Evolutionary conservation across 805 yeast species (phyloP), one percentile per base, ranked within the genome.

Genomic region (Pichia phayaonensis): DNA sequence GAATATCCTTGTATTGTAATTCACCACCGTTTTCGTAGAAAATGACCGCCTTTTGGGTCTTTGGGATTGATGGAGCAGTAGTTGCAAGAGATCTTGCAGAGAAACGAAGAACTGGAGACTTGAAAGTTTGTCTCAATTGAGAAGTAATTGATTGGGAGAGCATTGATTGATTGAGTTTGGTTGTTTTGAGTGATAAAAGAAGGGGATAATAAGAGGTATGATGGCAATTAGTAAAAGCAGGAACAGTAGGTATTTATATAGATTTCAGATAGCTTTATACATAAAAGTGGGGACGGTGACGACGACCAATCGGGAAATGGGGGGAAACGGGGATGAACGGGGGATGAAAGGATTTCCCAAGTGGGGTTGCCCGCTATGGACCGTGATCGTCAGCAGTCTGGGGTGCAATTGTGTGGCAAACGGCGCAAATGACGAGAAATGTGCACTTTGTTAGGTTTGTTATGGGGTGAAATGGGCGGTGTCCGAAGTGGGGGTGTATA

Each of bases 31-130:
- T 71, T 64, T 75, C 77, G 67, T 83, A 83, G 69, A 83, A 83
- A 62, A 83, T 73, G 42, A 83, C 79, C 51, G 82, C 94, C 65
- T 83, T 84, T 72, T 84, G 90, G 48, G 83, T 77, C 54, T 68
- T 68, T 66, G 90, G 90, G 61, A 84, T 72, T 11, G 55, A 24
- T 8, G 53, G 16, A n/a, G 44, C 45, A 21, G 44, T 40, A 15
- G 56, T 48, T 26, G 57, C 57, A 22, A 55, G 20, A 8, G 36
- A 15, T 46, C 57, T 50, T 8, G 45, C 38, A 34, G 38, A 34
- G n/a, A 34, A 11, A n/a, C 38, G 38, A 6, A 24, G n/a, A 34
- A 26, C 12, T 45, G 26, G 43, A 16, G 47, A 40, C 15, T 21
- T 50, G 15, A 42, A 21, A 21, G 41, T 34, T 4, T 34, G n/a